Evolutionary conservation across 164 flowering plant genomes (phyloP).

Genomic region (Saururus chinensis): DNA sequence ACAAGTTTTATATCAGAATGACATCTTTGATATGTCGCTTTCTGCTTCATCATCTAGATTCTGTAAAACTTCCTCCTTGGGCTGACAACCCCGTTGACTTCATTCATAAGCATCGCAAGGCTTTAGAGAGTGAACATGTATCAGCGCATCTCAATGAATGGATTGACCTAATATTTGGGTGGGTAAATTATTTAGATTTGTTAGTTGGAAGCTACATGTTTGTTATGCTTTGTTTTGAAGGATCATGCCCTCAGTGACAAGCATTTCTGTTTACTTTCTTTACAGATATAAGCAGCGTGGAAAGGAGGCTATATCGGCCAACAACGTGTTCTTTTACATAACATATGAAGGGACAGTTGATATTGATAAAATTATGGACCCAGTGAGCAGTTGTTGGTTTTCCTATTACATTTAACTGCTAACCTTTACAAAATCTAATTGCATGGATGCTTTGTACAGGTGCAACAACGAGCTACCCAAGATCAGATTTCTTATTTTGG

Average conservation of each 20-base stretch:
- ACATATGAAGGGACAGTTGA: slow-evolving; percentile 97
- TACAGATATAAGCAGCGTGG: slow-evolving; percentile 95
- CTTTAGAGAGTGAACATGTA: slow-evolving; percentile 97
- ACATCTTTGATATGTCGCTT: not conserved
- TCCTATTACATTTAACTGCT: not conserved
- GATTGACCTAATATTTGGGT: slow-evolving; percentile 99
- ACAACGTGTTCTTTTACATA: slow-evolving; percentile 94
- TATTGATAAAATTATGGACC: slow-evolving; percentile 86
- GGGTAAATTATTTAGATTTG: slow-evolving; percentile 12
- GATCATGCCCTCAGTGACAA: not conserved
- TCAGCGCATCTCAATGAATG: slow-evolving; percentile 97
- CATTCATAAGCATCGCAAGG: slow-evolving; percentile 86
- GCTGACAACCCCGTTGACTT: slow-evolving; percentile 85
- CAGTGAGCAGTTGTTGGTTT: slow-evolving; percentile 42
- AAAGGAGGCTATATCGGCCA: slow-evolving; percentile 79
- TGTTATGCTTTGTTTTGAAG: not conserved
- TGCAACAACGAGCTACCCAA: slow-evolving; percentile 86
- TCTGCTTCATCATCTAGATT: slow-evolving; percentile 30
- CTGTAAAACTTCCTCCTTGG: slow-evolving; percentile 91
- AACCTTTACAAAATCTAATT: not conserved
- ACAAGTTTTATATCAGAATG: not conserved
- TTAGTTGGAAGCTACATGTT: not conserved
- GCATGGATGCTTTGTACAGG: slow-evolving; percentile 28
- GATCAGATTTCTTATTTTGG: slow-evolving; percentile 99
- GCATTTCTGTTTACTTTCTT: not conserved